These are phyloP conservation scores for Coccomyxa sp. DNA, from an alignment of 139 green algal species.

Conservation along the genomic window DNA sequence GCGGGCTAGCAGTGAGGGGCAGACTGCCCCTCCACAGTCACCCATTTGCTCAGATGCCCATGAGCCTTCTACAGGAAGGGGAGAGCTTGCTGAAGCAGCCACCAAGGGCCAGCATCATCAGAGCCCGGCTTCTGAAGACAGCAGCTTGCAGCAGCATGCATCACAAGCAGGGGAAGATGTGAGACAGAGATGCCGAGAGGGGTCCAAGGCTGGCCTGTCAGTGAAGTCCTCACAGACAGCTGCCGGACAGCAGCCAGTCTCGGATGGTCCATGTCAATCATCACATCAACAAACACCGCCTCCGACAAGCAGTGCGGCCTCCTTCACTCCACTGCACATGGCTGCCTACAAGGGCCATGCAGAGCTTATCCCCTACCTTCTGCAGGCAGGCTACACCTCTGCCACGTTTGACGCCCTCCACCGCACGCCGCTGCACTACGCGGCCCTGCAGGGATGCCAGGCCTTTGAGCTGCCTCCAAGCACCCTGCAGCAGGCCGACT, in stretches of 20 bases:
- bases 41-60: no score
- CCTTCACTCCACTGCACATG: neutral
- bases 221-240: neutral
- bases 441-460: slow-evolving; percentile 10
- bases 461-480: neutral
- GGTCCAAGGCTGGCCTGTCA: neutral
- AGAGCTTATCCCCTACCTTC: neutral
- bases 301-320: no score
- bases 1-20: neutral
- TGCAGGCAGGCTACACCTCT: slow-evolving; percentile 1
- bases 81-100: no score
- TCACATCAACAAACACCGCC: no score
- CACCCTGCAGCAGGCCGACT: no score
- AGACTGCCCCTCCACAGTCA: neutral
- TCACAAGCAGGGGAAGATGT: no score
- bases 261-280: neutral
- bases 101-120: no score
- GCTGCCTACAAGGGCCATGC: neutral
- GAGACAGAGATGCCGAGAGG: neutral
- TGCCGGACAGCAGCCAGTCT: neutral
- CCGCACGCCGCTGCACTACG: slow-evolving; percentile 22
- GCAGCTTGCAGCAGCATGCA: no score
- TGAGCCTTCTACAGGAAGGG: no score
- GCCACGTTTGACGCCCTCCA: neutral
- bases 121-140: no score